Evolutionary conservation across 805 yeast genomes (phyloP).

Genomic region (Dipodascopsis uninucleata): DNA sequence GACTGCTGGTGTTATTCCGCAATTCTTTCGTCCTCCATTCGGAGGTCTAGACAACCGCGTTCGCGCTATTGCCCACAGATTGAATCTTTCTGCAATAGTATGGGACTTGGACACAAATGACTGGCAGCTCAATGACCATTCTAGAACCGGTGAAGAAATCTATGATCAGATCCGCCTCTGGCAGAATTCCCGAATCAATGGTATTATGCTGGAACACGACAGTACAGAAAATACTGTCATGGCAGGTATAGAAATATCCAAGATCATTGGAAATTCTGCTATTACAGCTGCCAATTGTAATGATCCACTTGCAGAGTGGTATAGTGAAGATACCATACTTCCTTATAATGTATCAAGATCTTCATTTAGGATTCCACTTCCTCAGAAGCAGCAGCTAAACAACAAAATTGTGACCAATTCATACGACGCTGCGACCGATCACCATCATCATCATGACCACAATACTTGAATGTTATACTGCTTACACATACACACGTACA

Average conservation of each 20-base stretch:
- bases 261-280: slow-evolving; percentile 46
- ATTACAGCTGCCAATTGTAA: slow-evolving; percentile 12
- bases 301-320: slow-evolving; percentile 12
- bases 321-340: too few species aligned
- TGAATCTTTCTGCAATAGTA: slow-evolving; percentile 81
- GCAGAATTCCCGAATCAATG: slow-evolving; percentile 42
- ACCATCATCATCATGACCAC: too few species aligned
- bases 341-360: too few species aligned
- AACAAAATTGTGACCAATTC: too few species aligned
- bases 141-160: slow-evolving; percentile 52
- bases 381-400: too few species aligned
- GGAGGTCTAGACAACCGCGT: slow-evolving; percentile 91
- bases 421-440: too few species aligned
- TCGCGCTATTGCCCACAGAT: slow-evolving; percentile 69
- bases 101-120: slow-evolving; percentile 94
- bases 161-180: slow-evolving; percentile 54
- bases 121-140: slow-evolving; percentile 66
- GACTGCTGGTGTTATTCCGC: slow-evolving; percentile 79
- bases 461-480: too few species aligned
- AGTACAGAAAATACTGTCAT: slow-evolving; percentile 62
- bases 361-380: too few species aligned
- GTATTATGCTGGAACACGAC: slow-evolving; percentile 86
- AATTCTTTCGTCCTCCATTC: slow-evolving; percentile 94
- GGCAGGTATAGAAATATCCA: slow-evolving; percentile 57
- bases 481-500: too few species aligned